A percentile compares a stretch with the other conserved stretches of the same genome.
Conservation (phyloP, 2,329 filamentous ascomycete species). For the Emergomyces pasteurianus region DNA sequence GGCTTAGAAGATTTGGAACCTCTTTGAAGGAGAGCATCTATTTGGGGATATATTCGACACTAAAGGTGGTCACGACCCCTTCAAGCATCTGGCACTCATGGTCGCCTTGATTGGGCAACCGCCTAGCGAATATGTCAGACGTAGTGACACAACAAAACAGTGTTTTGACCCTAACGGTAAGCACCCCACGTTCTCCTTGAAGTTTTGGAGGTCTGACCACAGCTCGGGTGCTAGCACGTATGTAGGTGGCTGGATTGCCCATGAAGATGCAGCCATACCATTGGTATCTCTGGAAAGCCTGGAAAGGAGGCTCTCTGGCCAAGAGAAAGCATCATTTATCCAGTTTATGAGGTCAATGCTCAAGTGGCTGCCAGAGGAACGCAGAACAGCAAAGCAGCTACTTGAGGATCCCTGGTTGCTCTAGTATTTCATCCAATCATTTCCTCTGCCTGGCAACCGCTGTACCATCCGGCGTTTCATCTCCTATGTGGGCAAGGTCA, state of each 20-base stretch:
- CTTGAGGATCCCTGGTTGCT: conserved; percentile 27
- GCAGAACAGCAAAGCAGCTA: conserved; percentile 26
- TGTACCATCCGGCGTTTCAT: too few relatives aligned
- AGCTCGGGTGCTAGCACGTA: conserved; percentile 2
- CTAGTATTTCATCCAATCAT: too few relatives aligned
- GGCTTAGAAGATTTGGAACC: conserved; percentile 8
- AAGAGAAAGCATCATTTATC: conserved; percentile 24
- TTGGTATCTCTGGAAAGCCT: conserved; percentile 11
- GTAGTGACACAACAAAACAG: conserved; percentile 19
- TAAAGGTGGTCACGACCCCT: conserved; percentile 15
- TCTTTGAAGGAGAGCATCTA: conserved; percentile 9
- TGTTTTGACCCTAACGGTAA: conserved; percentile 18
- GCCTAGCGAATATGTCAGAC: conserved; percentile 14
- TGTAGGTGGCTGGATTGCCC: conserved; percentile 16
- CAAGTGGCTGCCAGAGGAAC: conserved; percentile 30
- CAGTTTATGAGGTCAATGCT: conserved; percentile 27
- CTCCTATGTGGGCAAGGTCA: too few relatives aligned
- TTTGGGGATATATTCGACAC: conserved; percentile 13
- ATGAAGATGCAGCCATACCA: conserved; percentile 14
- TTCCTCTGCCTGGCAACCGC: too few relatives aligned
- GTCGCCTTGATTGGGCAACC: conserved; percentile 18
- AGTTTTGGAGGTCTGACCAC: not conserved
- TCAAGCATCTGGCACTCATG: conserved; percentile 19
- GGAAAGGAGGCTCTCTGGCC: conserved; percentile 14
- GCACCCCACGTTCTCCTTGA: not conserved